These are phyloP conservation scores for Leccinum pachyderme DNA, from an alignment of 1,284 basidiomycete genomes.

Conservation along the genomic window DNA sequence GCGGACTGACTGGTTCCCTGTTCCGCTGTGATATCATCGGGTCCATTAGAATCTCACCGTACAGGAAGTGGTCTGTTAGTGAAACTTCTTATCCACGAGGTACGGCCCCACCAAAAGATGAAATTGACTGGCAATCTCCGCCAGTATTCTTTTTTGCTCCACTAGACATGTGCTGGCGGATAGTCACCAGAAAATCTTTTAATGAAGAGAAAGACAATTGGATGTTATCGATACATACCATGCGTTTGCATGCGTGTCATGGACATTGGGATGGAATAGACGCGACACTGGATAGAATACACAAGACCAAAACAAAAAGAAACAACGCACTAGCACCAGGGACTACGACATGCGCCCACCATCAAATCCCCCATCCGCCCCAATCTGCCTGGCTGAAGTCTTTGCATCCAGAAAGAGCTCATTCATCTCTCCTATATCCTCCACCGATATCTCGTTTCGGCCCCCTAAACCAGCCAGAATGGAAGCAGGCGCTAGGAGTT, in stretches of 20 bases:
- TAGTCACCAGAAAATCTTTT: neutral
- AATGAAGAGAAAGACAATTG: neutral
- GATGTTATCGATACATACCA: neutral
- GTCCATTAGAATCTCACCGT: no score
- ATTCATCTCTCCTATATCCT: conserved; percentile 90
- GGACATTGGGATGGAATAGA: neutral
- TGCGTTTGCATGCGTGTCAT: neutral
- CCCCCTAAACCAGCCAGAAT: conserved; percentile 82
- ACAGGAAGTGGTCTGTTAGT: neutral
- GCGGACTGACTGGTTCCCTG: neutral
- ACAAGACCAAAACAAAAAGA: neutral
- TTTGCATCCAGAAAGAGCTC: conserved; percentile 96
- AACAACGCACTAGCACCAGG: neutral
- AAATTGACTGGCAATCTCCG: neutral
- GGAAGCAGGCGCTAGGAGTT: conserved; percentile 90
- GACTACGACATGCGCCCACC: conserved; percentile 32
- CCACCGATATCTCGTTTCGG: conserved; percentile 75
- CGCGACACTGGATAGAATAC: neutral
- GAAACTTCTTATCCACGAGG: neutral
- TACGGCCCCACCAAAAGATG: neutral
- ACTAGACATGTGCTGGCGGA: neutral
- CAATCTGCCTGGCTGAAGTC: conserved; percentile 63
- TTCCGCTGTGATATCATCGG: neutral
- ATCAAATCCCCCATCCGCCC: conserved; percentile 41
- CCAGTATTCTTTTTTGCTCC: neutral